Evolutionary conservation across 805 yeast genomes (phyloP), one percentile per base, ranked within the genome.

Genomic region (Candida silvicultrix): DNA sequence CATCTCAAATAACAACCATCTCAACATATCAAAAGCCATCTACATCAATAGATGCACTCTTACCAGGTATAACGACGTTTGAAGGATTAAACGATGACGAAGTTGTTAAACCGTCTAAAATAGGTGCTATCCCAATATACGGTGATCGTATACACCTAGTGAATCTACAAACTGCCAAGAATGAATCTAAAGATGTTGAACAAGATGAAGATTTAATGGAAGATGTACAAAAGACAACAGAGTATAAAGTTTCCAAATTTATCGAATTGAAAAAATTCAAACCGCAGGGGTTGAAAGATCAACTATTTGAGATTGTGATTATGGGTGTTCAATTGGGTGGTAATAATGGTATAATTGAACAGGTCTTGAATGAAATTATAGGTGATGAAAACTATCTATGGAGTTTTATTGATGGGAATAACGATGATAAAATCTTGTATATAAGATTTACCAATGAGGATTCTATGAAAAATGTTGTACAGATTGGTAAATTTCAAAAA

Each of bases 241-340:
- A 43, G 10, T 53, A 57, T 40, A 38, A 34, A 12, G 21, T 49
- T 1, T 12, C 32, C 7, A 44, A 49, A 6, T 49, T 39, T 38
- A 38, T 62, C 6, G 65, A 59, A 2, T 56, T 72, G 14, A 56
- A 56, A 5, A 40, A 43, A 4, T 63, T 73, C 32, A 47, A 44
- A 4, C 74, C 75, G 0, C 43, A 46, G 2, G 68, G 62, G 38
- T 55, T 69, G 36, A 57, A 63, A 38, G 63, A 69, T 32, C 75
- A 74, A 45, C 45, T 70, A 6, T 52, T 57, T 41, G 63, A 67
- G 4, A 55, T 70, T 2, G 53, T 64, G 5, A 49, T 73, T 12
- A 55, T 59, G 21, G 65, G 65, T 36, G 63, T 74, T 44, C 70
- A 68, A 7, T 61, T 59, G 14, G 25, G 25, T 23, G 25, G 25